These are phyloP conservation scores for Xylariales sp. DNA, from an alignment of 2,329 filamentous ascomycete genomes.

Conservation along the genomic window DNA sequence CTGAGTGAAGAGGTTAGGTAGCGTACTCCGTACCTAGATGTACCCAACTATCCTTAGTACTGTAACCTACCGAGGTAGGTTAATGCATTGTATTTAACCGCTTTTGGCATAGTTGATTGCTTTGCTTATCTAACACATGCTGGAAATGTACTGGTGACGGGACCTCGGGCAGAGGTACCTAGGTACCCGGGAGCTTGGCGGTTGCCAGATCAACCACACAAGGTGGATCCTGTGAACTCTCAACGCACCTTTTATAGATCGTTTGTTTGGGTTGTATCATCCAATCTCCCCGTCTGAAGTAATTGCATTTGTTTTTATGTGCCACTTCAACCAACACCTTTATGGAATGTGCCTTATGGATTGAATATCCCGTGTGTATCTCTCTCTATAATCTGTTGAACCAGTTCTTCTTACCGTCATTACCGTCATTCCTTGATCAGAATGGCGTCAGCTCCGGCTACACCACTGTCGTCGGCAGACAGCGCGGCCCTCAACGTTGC, in stretches of 20 bases:
- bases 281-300: background rate
- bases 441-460: conserved; percentile 34
- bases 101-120: background rate
- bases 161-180: no score
- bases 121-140: background rate
- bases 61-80: no score
- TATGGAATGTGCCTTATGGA: conserved; percentile 21
- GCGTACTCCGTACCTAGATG: no score
- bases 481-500: conserved; percentile 26
- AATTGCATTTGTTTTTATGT: conserved; percentile 18
- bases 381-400: conserved; percentile 10
- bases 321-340: conserved; percentile 6
- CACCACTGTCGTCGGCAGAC: conserved; percentile 25
- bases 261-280: conserved; percentile 22
- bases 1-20: no score
- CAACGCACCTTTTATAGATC: background rate
- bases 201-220: conserved; percentile 3
- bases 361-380: conserved; percentile 18
- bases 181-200: no score
- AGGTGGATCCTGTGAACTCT: background rate
- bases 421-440: background rate
- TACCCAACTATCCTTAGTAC: no score
- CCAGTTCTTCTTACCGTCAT: conserved; percentile 13
- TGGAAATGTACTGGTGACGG: background rate
- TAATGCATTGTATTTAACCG: background rate